Conservation (phyloP, 1,284 basidiomycete species). For the Irpex sp. region DNA sequence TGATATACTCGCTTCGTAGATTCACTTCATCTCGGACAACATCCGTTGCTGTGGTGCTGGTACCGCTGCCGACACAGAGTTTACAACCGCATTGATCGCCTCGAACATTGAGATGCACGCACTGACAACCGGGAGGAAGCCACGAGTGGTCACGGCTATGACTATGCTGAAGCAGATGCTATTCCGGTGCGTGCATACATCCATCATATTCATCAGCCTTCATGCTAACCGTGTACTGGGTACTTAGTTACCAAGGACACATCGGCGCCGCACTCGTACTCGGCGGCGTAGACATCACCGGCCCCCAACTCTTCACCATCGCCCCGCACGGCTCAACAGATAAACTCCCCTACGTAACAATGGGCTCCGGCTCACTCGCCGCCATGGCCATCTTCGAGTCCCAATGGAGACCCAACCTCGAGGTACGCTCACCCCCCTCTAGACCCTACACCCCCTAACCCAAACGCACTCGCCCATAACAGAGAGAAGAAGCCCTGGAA, state of each 20-base stretch:
- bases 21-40: slow-evolving; percentile 77
- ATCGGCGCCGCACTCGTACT: slow-evolving; percentile 95
- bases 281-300: slow-evolving; percentile 93
- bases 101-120: slow-evolving; percentile 91
- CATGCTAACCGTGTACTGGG: neutral
- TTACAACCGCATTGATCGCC: slow-evolving; percentile 89
- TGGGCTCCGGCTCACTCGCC: slow-evolving; percentile 95
- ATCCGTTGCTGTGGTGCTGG: slow-evolving; percentile 99
- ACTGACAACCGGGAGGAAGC: slow-evolving; percentile 82
- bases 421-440: slow-evolving; percentile 41
- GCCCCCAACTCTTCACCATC: slow-evolving; percentile 92
- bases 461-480: slow-evolving; percentile 6
- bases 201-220: slow-evolving; percentile 13
- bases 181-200: slow-evolving; percentile 52
- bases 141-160: slow-evolving; percentile 75
- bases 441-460: too few relatives aligned
- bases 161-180: slow-evolving; percentile 87
- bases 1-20: slow-evolving; percentile 46
- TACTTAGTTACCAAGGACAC: slow-evolving; percentile 83
- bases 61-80: slow-evolving; percentile 97
- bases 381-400: slow-evolving; percentile 95
- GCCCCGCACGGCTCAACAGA: slow-evolving; percentile 97
- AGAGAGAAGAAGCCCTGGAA: slow-evolving; percentile 81
- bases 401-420: slow-evolving; percentile 82
- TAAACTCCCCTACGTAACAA: slow-evolving; percentile 98